Evolutionary conservation across 345 rosid genomes (phyloP).

Genomic region (Eucalyptus curtisii): DNA sequence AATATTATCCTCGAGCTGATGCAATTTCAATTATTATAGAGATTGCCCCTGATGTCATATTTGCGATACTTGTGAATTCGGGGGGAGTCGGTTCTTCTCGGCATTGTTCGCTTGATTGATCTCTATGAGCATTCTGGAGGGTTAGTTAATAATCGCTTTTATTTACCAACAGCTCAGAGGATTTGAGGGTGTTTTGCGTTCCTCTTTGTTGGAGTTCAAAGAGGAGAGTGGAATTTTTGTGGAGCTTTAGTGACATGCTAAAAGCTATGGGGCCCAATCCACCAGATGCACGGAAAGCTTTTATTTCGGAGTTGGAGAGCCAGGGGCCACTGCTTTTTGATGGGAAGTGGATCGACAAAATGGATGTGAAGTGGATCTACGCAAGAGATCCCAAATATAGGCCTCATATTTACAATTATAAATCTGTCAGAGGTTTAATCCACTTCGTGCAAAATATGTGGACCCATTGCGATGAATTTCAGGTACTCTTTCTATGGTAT

Average conservation of each 20-base stretch:
- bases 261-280: not conserved
- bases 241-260: not conserved
- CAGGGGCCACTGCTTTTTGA: too few relatives aligned
- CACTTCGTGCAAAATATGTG: not conserved
- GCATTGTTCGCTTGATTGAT: not conserved
- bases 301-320: not conserved
- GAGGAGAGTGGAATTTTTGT: not conserved
- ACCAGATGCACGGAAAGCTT: too few relatives aligned
- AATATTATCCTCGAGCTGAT: too few relatives aligned
- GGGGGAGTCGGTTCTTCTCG: not conserved
- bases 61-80: not conserved
- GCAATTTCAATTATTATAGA: too few relatives aligned
- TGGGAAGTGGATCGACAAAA: too few relatives aligned
- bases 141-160: not conserved
- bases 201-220: not conserved
- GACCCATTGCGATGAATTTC: not conserved
- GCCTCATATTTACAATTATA: not conserved
- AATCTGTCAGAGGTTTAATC: not conserved
- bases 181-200: not conserved
- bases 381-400: not conserved
- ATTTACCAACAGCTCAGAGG: slow-evolving; percentile 9
- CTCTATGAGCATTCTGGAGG: not conserved
- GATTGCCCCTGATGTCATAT: too few relatives aligned
- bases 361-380: too few relatives aligned
- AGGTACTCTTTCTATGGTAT: not conserved